Evolutionary conservation across 345 rosid genomes (phyloP).

Genomic region (Gossypium mustelinum): DNA sequence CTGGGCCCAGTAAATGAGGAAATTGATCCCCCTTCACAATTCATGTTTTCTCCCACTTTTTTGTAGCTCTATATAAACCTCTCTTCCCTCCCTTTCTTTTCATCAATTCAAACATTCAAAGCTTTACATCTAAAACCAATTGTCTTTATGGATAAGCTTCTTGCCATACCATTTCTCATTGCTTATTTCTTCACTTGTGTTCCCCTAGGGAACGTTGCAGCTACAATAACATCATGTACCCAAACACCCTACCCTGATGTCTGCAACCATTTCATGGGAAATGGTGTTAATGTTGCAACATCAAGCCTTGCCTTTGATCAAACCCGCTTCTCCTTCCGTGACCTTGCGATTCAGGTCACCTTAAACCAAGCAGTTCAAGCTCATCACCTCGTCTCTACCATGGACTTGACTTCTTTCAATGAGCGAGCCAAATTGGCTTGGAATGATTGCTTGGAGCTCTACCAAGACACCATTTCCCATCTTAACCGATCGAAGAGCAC

Average conservation of each 20-base stretch:
- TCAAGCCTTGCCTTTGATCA: neutral
- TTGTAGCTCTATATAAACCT: too few relatives aligned
- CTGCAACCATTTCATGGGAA: neutral
- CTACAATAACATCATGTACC: neutral
- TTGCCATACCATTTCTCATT: too few relatives aligned
- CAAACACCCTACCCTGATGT: neutral
- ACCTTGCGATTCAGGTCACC: slow-evolving; percentile 44
- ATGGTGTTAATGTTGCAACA: neutral
- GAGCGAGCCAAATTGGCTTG: slow-evolving; percentile 50
- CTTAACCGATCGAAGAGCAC: slow-evolving; percentile 53
- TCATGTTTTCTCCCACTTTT: too few relatives aligned
- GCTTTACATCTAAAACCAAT: too few relatives aligned
- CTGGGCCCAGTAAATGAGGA: too few relatives aligned
- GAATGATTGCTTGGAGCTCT: slow-evolving; percentile 58
- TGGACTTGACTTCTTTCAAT: slow-evolving; percentile 38
- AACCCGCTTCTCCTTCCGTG: slow-evolving; percentile 32
- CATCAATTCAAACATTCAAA: too few relatives aligned
- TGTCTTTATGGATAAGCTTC: too few relatives aligned
- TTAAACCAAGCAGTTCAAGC: slow-evolving; percentile 49
- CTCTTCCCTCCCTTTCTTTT: too few relatives aligned
- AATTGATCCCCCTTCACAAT: too few relatives aligned
- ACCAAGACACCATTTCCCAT: slow-evolving; percentile 45
- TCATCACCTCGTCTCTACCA: slow-evolving; percentile 36
- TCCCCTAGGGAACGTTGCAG: neutral
- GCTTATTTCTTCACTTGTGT: too few relatives aligned